Percentiles rank a stretch among this genome's conserved stretches.
phyloP scores from a whole-genome alignment of 257 asterid species.

The Ilex aquifolium region DNA sequence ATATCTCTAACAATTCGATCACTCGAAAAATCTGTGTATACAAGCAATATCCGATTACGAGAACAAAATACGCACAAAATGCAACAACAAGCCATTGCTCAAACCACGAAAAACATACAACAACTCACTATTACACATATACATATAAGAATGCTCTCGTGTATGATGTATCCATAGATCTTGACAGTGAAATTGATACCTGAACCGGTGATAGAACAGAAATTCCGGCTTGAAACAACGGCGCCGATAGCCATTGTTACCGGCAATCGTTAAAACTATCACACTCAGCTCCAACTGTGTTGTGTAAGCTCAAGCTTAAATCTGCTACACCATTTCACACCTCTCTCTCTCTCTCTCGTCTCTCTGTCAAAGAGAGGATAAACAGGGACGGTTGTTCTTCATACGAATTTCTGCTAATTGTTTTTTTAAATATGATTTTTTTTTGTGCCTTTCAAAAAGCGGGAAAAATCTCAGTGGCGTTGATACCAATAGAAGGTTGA shows the following conservation, averaged over 20 bases:
- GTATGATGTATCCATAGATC: background rate
- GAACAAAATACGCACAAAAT: background rate
- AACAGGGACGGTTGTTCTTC: conserved; percentile 17
- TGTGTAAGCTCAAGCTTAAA: background rate
- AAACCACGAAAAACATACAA: background rate
- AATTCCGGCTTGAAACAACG: conserved; percentile 66
- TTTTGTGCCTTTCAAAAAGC: conserved; percentile 21
- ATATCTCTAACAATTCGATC: too few species aligned
- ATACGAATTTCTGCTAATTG: conserved; percentile 14
- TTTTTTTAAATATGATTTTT: background rate
- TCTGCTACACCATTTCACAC: background rate
- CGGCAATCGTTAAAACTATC: conserved; percentile 11
- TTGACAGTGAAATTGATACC: conserved; percentile 27
- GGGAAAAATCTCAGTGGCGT: conserved; percentile 24
- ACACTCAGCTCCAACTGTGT: background rate
- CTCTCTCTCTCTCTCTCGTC: background rate
- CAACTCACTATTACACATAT: background rate
- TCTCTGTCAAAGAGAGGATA: conserved; percentile 36
- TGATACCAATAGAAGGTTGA: conserved; percentile 20
- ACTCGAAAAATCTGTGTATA: too few species aligned
- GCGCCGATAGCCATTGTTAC: conserved; percentile 76
- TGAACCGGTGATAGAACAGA: conserved; percentile 54
- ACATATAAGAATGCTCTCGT: too few species aligned
- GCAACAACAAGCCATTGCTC: background rate
- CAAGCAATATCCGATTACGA: background rate